phyloP scores from a whole-genome alignment of 352 stramenopile genomes.

The Elongisporangium undulatum region DNA sequence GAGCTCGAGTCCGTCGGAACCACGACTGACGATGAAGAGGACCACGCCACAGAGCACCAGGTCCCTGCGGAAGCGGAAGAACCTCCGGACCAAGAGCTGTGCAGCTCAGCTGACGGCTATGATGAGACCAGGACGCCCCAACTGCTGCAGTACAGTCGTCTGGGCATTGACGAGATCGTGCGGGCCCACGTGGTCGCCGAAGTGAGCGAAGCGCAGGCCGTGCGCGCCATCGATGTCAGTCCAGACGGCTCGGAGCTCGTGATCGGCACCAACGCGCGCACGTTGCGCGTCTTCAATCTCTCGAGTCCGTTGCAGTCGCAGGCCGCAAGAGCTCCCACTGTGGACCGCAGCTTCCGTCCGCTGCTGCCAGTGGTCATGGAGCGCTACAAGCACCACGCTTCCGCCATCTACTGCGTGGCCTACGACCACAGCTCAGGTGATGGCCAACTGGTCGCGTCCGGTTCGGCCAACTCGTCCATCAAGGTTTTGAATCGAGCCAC shows the following conservation, averaged over 20 bases:
- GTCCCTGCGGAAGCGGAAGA: not conserved
- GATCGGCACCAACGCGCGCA: constrained; percentile 60
- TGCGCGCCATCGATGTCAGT: constrained; percentile 47
- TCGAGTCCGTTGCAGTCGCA: constrained; percentile 14
- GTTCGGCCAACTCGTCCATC: constrained; percentile 50
- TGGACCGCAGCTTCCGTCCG: constrained; percentile 25
- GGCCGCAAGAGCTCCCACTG: constrained; percentile 2
- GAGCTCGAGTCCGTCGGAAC: not conserved
- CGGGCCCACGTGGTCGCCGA: constrained; percentile 46
- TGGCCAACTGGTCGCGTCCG: constrained; percentile 38
- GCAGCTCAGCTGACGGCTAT: not conserved
- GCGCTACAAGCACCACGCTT: constrained; percentile 55
- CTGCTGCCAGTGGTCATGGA: constrained; percentile 49
- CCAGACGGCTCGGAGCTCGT: constrained; percentile 31
- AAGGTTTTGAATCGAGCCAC: constrained; percentile 40
- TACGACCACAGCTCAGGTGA: constrained; percentile 24
- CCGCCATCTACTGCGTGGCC: constrained; percentile 47
- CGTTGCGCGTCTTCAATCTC: constrained; percentile 50
- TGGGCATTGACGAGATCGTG: constrained; percentile 36
- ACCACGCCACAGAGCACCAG: not conserved
- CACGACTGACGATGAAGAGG: not conserved
- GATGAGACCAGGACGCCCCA: not conserved
- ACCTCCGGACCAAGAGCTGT: not conserved
- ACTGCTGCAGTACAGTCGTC: constrained; percentile 23
- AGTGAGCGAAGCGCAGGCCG: constrained; percentile 46